phyloP scores from a whole-genome alignment of 768 basidiomycete genomes.

The Gyrodon lividus region DNA sequence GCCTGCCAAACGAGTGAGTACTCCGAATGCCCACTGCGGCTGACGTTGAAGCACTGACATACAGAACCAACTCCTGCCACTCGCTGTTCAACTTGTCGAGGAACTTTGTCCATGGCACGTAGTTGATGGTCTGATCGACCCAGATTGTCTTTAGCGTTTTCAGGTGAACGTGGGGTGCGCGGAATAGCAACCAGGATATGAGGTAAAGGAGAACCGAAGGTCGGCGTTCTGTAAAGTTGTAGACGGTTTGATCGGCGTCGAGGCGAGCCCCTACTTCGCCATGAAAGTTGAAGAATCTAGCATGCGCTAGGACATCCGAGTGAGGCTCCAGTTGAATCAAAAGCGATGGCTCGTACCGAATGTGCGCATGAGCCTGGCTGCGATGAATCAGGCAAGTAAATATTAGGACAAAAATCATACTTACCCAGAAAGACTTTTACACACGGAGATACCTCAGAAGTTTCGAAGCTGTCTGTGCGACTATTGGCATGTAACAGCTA shows the following conservation, averaged over 20 bases:
- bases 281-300: conserved; percentile 35
- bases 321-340: neutral
- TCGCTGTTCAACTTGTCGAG: conserved; percentile 42
- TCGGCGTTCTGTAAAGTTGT: neutral
- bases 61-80: conserved; percentile 48
- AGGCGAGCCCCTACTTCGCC: conserved; percentile 39
- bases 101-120: conserved; percentile 39
- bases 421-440: neutral
- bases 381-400: neutral
- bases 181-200: conserved; percentile 42
- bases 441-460: neutral
- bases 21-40: neutral
- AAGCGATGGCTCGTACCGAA: conserved; percentile 33
- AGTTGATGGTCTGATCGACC: conserved; percentile 42
- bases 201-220: conserved; percentile 35
- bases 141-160: conserved; percentile 40
- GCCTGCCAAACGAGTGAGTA: conserved; percentile 30
- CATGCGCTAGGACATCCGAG: conserved; percentile 16
- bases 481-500: neutral
- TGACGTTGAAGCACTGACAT: conserved; percentile 32
- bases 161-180: conserved; percentile 43
- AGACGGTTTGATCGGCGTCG: conserved; percentile 24
- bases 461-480: neutral
- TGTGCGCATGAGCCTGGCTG: conserved; percentile 44
- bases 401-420: neutral